Base-by-base conservation (phyloP, 1,139 yeast species). In the Diutina scorzettiae region DNA sequence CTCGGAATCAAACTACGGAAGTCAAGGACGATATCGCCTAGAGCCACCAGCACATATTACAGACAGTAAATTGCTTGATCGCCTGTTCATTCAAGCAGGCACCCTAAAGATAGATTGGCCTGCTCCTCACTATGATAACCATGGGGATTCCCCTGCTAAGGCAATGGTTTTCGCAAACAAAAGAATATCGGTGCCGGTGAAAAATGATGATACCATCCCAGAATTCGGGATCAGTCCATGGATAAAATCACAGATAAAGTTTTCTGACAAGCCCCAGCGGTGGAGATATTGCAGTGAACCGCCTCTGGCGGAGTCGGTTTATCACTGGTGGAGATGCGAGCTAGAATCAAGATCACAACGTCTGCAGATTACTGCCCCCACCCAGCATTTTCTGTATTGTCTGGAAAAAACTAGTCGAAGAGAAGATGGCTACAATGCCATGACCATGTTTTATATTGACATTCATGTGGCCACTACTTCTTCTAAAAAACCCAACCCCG, bases 131-230 rank as follows among this genome's bases (percentile, higher is more conserved):
- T 87, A 75, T 51, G 71, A 78, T 20, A 63, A 68, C 27, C 57
- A 63, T 0, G 53, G 55, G 1, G 84, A 82, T 48, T 62, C 74
- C 4, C 79, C 81, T 1, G 43, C 58, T 1, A 63, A 62, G 23
- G 79, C 93, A 0, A 68, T 79, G 46, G 58, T 74, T 2, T 79
- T 77, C 58, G 87, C 89, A 0, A 87, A 87, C 18, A 75, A 70
- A 45, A 75, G 72, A 48, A 77, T 78, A 47, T 61, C 54, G 1
- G 57, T 78, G 2, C 68, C 70, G 6, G 39, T 34, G 1, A 23
- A 14, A 2, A 19, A 16, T 23, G 39, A 34, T 7, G 27, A 17
- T n/a, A 21, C 24, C n/a, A 21, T 34, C 17, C 28, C 39, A 2
- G 39, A 23, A 6, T 6, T 14, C 3, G 12, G 17, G 24, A 34